These are phyloP conservation scores for Lecanicillium sp. DNA, from an alignment of 2,329 filamentous ascomycete genomes.

Conservation along the genomic window DNA sequence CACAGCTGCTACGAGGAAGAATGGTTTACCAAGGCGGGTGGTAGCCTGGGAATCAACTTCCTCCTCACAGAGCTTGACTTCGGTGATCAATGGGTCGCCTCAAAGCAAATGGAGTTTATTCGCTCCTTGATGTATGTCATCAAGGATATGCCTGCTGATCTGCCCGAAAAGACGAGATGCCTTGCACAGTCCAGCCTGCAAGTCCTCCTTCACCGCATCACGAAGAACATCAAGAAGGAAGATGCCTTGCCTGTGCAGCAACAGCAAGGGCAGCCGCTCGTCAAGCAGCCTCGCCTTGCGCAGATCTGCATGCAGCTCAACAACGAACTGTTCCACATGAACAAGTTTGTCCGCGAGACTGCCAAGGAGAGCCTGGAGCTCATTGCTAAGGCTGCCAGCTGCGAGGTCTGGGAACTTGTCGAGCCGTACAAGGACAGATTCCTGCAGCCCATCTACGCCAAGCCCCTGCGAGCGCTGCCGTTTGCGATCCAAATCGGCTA, in stretches of 20 bases:
- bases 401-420: slow-evolving; percentile 81
- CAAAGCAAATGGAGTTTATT: slow-evolving; percentile 81
- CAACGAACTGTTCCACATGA: slow-evolving; percentile 89
- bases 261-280: slow-evolving; percentile 37
- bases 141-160: slow-evolving; percentile 93
- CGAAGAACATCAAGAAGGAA: slow-evolving; percentile 71
- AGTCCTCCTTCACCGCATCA: slow-evolving; percentile 70
- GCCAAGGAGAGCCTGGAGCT: slow-evolving; percentile 75
- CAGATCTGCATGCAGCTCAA: slow-evolving; percentile 81
- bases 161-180: slow-evolving; percentile 81
- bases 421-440: slow-evolving; percentile 85
- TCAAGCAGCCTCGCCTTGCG: slow-evolving; percentile 56
- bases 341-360: slow-evolving; percentile 85
- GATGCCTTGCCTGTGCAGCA: slow-evolving; percentile 45
- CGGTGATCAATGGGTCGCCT: slow-evolving; percentile 74
- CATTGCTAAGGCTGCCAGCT: slow-evolving; percentile 69
- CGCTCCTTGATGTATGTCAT: slow-evolving; percentile 93
- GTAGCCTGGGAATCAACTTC: slow-evolving; percentile 82
- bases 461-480: slow-evolving; percentile 84
- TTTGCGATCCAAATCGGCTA: slow-evolving; percentile 96
- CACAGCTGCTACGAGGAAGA: slow-evolving; percentile 97
- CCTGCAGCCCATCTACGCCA: slow-evolving; percentile 88
- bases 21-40: slow-evolving; percentile 96
- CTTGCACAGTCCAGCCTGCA: slow-evolving; percentile 80
- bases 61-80: slow-evolving; percentile 80